Conservation (phyloP, 1,284 basidiomycete species). For the Golubevia sp. region DNA sequence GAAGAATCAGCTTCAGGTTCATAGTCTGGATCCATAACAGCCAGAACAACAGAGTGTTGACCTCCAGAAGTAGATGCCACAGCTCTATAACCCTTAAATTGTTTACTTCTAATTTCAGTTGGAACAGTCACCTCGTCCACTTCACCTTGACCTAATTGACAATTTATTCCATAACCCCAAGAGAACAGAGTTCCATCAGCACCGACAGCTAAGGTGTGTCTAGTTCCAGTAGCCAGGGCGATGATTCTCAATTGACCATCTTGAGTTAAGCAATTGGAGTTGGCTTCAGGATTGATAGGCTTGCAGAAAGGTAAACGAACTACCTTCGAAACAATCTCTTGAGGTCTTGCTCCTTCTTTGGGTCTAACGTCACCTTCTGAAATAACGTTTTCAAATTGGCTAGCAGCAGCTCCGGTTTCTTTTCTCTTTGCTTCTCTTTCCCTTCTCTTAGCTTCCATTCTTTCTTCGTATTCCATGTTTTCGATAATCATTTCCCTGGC, state of each 20-base stretch:
- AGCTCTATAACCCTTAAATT: conserved; percentile 63
- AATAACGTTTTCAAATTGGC: conserved; percentile 4
- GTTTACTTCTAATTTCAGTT: conserved; percentile 69
- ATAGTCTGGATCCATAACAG: conserved; percentile 46
- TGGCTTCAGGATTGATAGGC: conserved; percentile 59
- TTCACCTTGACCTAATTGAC: conserved; percentile 65
- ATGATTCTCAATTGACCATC: conserved; percentile 70
- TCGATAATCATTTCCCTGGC: conserved; percentile 14
- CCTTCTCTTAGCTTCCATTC: conserved; percentile 20
- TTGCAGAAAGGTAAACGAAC: conserved; percentile 54
- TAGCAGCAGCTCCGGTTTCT: too few relatives aligned
- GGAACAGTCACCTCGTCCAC: conserved; percentile 67
- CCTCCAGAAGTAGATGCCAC: conserved; percentile 64
- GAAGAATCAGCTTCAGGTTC: conserved; percentile 4
- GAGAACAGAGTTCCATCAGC: conserved; percentile 77
- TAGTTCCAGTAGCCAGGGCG: conserved; percentile 75
- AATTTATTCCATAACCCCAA: conserved; percentile 78
- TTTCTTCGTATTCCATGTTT: conserved; percentile 40
- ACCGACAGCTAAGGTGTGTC: conserved; percentile 82
- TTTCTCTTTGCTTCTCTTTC: too few relatives aligned
- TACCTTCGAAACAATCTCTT: conserved; percentile 38
- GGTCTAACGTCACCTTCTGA: conserved; percentile 15
- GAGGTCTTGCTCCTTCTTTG: conserved; percentile 13
- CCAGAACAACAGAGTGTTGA: conserved; percentile 64
- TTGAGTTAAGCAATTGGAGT: conserved; percentile 49